Base-by-base conservation (phyloP, 148 eudicot genomes). In the Vaccinium myrtillus region DNA sequence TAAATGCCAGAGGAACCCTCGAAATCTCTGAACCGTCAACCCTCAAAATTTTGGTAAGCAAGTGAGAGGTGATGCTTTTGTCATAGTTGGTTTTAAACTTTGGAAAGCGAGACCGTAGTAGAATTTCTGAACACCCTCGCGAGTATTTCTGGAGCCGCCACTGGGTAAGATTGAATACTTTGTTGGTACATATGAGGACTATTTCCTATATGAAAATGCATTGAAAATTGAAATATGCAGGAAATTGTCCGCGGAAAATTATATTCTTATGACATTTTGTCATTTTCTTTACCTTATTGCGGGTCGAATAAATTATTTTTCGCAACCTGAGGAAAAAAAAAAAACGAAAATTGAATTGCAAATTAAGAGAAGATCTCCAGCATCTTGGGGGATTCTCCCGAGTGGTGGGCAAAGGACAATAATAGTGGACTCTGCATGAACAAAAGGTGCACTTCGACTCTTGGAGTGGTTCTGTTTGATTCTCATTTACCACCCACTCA, bases 401-500 rank as follows among this genome's bases (percentile, higher is more conserved):
- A 50, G 55, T 77, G 80, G 58, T 50, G 16, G 58, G 4, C n/a
- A 77, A 49, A 14, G 80, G 80, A 77, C 80, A 51, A 51, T 39
- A 14, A 77, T 77, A 49, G 59, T 77, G 39, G 39, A 9, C 8
- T 77, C 9, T 11, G 53, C 0, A 50, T 23, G 58, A 23, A 23
- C 79, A 76, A 48, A 50, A 11, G 19, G 39, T 49, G 80, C 80
- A 27, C 63, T 16, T 30, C 12, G 25, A 6, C 43, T 55, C 16
- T 6, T 2, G 67, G 59, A 4, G 15, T 78, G 36, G 48, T 1
- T 10, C 65, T 16, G n/a, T 78, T 78, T 78, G 48, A 46, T 54
- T 78, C 67, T 30, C 83, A 48, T 81, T 63, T 46, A 14, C 83
- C 32, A 4, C 14, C 71, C 83, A 23, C 73, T 55, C 67, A 54